Conservation (phyloP, 768 basidiomycete species). For the Mycena maculata region DNA sequence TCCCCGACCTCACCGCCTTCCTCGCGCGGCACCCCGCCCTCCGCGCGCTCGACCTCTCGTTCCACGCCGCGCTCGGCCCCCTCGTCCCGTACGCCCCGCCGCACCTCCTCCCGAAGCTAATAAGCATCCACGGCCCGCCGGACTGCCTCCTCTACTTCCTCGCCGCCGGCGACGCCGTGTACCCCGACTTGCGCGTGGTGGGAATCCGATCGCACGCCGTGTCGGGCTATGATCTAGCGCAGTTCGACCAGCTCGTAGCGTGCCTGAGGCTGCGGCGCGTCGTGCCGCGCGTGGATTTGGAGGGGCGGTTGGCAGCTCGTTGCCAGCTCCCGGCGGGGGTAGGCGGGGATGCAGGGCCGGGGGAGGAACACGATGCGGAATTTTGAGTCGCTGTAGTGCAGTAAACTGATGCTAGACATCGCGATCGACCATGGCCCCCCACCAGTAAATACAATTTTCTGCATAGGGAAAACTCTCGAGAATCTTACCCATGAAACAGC, state of each 20-base stretch:
- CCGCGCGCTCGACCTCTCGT: slow-evolving; percentile 7
- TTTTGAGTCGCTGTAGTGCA: no score
- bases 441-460: no score
- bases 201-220: slow-evolving; percentile 9
- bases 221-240: slow-evolving; percentile 2
- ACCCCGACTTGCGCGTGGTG: slow-evolving; percentile 3
- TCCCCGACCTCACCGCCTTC: slow-evolving; percentile 22
- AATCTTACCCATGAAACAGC: no score
- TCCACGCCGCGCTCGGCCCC: slow-evolving; percentile 15
- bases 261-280: not conserved
- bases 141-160: slow-evolving; percentile 26
- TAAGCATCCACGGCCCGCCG: slow-evolving; percentile 5
- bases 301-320: not conserved
- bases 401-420: no score
- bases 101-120: slow-evolving; percentile 3
- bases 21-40: slow-evolving; percentile 18
- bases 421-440: no score
- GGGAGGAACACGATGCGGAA: no score
- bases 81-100: not conserved
- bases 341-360: no score
- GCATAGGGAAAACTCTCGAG: no score
- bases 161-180: not conserved
- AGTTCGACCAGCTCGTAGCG: slow-evolving; percentile 1
- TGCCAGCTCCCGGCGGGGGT: not conserved
- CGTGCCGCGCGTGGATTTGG: not conserved